phyloP scores from a whole-genome alignment of 805 yeast genomes.

The Teunomyces atbi region DNA sequence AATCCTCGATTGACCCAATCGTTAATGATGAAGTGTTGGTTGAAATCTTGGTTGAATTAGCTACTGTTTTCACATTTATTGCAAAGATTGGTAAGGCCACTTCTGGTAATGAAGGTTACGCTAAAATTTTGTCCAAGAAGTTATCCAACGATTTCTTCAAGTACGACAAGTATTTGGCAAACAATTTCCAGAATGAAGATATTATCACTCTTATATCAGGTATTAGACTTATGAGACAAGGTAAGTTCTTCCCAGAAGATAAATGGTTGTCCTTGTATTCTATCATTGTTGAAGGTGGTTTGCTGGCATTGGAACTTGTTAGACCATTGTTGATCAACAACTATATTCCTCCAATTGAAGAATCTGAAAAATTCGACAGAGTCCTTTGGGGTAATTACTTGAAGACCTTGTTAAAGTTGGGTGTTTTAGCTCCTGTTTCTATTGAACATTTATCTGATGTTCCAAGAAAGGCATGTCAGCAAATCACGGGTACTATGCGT shows the following conservation, averaged over 20 bases:
- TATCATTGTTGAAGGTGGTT: constrained; percentile 53
- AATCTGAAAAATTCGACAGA: constrained; percentile 54
- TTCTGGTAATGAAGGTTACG: constrained; percentile 43
- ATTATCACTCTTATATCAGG: constrained; percentile 44
- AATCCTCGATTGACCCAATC: constrained; percentile 67
- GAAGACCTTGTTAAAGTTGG: constrained; percentile 54
- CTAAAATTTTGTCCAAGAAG: constrained; percentile 34
- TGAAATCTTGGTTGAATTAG: constrained; percentile 69
- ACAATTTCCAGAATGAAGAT: constrained; percentile 44
- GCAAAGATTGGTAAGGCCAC: constrained; percentile 48
- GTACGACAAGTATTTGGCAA: constrained; percentile 39
- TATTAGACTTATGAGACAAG: constrained; percentile 49
- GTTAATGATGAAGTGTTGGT: constrained; percentile 67
- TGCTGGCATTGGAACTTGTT: constrained; percentile 53
- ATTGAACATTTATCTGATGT: constrained; percentile 68
- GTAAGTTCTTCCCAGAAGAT: constrained; percentile 60
- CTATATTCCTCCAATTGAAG: constrained; percentile 52
- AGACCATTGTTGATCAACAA: constrained; percentile 48
- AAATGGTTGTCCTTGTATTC: constrained; percentile 75
- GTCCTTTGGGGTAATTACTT: constrained; percentile 69
- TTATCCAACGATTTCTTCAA: constrained; percentile 39
- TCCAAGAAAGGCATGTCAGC: constrained; percentile 67
- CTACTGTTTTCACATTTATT: constrained; percentile 57
- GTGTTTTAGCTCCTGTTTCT: constrained; percentile 66
- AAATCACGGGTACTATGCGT: constrained; percentile 63